Evolutionary conservation across 2,329 filamentous ascomycete genomes (phyloP).

Genomic region (Pestalotiopsis sp.): DNA sequence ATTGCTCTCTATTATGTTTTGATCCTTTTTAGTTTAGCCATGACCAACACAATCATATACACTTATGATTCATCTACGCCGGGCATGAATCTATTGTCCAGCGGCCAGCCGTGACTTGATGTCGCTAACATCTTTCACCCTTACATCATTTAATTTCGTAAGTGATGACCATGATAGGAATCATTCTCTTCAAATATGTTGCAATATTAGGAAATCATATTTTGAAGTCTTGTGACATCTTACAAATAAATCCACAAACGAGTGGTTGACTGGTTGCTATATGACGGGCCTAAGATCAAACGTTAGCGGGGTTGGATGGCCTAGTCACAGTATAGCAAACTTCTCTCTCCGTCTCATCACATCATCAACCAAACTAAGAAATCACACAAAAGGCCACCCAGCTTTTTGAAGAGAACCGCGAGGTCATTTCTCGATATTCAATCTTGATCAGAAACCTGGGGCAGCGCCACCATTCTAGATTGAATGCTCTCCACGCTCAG

Average conservation of each 20-base stretch:
- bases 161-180: no score
- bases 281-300: neutral
- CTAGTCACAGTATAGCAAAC: neutral
- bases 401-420: neutral
- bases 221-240: no score
- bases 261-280: neutral
- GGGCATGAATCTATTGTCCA: no score
- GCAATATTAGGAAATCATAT: no score
- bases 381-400: neutral
- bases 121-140: no score
- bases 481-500: constrained; percentile 27
- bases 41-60: neutral
- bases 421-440: neutral
- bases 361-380: neutral
- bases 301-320: neutral
- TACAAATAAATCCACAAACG: neutral
- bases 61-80: no score
- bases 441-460: neutral
- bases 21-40: neutral
- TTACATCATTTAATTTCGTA: no score
- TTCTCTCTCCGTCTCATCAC: neutral
- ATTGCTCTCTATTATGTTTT: no score
- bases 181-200: no score
- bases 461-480: neutral
- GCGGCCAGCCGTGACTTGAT: no score